A percentile compares a stretch with the other conserved stretches of the same genome.
These are phyloP conservation scores for Pyronema domesticum DNA, from an alignment of 495 filamentous ascomycete genomes.

Conservation along the genomic window DNA sequence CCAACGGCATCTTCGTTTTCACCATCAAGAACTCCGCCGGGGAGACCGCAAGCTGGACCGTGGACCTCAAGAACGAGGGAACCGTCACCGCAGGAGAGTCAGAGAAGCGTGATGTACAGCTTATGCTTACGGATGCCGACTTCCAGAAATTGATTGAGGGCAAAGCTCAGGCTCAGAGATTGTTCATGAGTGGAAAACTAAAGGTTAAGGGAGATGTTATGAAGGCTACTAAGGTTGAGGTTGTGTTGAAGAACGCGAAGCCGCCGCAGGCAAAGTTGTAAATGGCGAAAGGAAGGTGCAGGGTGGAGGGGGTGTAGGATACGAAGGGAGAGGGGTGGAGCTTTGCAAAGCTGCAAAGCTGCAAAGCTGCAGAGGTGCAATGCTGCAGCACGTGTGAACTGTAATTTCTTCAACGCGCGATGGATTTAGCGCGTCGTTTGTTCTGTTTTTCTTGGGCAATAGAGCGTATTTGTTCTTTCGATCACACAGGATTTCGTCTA, in stretches of 20 bases:
- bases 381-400: no score
- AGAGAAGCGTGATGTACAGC: constrained; percentile 69
- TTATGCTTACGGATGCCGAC: constrained; percentile 68
- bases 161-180: constrained; percentile 80
- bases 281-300: background rate
- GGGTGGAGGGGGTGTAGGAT: background rate
- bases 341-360: no score
- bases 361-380: no score
- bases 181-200: constrained; percentile 94
- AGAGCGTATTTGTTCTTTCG: no score
- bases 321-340: no score
- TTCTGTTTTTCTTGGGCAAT: no score
- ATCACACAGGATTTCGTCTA: no score
- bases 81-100: constrained; percentile 56
- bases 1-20: constrained; percentile 77
- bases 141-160: constrained; percentile 67
- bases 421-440: no score
- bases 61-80: constrained; percentile 85
- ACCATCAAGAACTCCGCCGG: constrained; percentile 72
- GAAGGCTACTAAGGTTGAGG: constrained; percentile 96
- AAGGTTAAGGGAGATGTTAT: constrained; percentile 98
- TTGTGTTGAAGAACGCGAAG: constrained; percentile 22
- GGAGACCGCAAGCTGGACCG: constrained; percentile 70
- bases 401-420: no score
- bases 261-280: constrained; percentile 3